These are phyloP conservation scores for Kappamyces sp. DNA, from an alignment of 192 early-diverging fungal genomes.

Conservation along the genomic window DNA sequence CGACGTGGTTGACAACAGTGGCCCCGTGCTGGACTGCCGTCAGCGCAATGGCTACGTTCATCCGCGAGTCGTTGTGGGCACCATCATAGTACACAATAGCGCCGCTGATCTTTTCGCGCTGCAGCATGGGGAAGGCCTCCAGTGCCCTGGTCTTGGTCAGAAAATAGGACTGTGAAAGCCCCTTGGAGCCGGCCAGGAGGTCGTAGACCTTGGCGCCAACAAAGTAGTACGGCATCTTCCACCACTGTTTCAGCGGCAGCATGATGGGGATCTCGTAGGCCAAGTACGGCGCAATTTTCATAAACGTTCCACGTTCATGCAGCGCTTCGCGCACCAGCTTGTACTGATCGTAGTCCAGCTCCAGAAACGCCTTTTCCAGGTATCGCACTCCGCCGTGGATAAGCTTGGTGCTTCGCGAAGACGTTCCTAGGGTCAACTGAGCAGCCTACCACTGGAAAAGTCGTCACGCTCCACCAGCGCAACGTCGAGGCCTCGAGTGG, in stretches of 20 bases:
- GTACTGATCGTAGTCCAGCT: slow-evolving; percentile 94
- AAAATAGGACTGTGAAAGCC: slow-evolving; percentile 76
- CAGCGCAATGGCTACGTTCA: slow-evolving; percentile 91
- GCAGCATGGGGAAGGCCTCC: slow-evolving; percentile 95
- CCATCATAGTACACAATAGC: slow-evolving; percentile 96
- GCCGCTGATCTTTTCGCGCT: slow-evolving; percentile 79
- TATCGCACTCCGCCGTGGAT: slow-evolving; percentile 97
- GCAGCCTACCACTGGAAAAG: slow-evolving; percentile 67
- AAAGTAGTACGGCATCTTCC: slow-evolving; percentile 97
- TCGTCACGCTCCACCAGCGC: slow-evolving; percentile 95
- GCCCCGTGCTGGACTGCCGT: slow-evolving; percentile 89
- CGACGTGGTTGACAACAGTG: slow-evolving; percentile 86
- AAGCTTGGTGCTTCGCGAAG: slow-evolving; percentile 87
- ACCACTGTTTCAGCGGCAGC: slow-evolving; percentile 92
- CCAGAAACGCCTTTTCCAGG: slow-evolving; percentile 91
- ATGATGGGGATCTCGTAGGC: slow-evolving; percentile 90
- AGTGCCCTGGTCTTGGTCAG: slow-evolving; percentile 78
- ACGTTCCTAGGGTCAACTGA: slow-evolving; percentile 59
- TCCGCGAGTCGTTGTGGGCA: slow-evolving; percentile 95
- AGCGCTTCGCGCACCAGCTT: slow-evolving; percentile 92
- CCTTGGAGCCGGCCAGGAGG: slow-evolving; percentile 77
- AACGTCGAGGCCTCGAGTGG: slow-evolving; percentile 83
- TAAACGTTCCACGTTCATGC: slow-evolving; percentile 88
- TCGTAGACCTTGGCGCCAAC: slow-evolving; percentile 91
- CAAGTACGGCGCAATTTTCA: slow-evolving; percentile 94